Percentiles rank a stretch among this genome's conserved stretches.
Conservation (phyloP, 2,329 filamentous ascomycete genomes). For the Cladophialophora yegresii region DNA sequence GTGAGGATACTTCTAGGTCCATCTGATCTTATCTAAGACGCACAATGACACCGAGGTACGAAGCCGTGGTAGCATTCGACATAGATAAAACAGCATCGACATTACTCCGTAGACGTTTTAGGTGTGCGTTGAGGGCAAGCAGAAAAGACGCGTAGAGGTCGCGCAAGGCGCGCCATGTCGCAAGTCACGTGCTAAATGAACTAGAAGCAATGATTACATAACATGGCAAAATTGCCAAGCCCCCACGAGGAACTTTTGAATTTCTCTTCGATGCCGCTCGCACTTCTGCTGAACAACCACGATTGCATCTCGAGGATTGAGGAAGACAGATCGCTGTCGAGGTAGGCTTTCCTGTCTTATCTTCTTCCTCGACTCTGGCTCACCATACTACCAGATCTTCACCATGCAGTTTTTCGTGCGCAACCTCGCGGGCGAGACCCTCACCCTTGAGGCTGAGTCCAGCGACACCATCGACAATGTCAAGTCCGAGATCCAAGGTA, state of each 20-base stretch:
- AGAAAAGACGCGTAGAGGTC: no score
- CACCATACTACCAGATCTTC: constrained; percentile 41
- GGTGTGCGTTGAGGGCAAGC: no score
- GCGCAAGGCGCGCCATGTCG: no score
- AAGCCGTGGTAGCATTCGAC: not conserved
- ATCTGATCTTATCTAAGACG: no score
- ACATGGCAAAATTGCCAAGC: not conserved
- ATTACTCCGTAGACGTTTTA: no score
- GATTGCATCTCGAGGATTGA: constrained; percentile 53
- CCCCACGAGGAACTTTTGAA: not conserved
- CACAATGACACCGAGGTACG: no score
- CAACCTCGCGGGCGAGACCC: constrained; percentile 96
- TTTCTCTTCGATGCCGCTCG: not conserved
- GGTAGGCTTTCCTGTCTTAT: constrained; percentile 47
- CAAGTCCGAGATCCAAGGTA: constrained; percentile 90
- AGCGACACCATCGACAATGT: constrained; percentile 99
- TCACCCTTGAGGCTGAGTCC: constrained; percentile 99
- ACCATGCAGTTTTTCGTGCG: constrained; percentile 61
- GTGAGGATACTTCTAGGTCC: no score
- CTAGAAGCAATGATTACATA: no score
- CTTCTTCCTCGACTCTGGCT: not conserved
- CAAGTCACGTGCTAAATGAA: no score
- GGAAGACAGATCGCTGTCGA: constrained; percentile 62
- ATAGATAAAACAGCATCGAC: not conserved
- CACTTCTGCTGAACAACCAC: constrained; percentile 15